These are phyloP conservation scores for Cornus florida DNA, from an alignment of 148 eudicot genomes.

Conservation along the genomic window DNA sequence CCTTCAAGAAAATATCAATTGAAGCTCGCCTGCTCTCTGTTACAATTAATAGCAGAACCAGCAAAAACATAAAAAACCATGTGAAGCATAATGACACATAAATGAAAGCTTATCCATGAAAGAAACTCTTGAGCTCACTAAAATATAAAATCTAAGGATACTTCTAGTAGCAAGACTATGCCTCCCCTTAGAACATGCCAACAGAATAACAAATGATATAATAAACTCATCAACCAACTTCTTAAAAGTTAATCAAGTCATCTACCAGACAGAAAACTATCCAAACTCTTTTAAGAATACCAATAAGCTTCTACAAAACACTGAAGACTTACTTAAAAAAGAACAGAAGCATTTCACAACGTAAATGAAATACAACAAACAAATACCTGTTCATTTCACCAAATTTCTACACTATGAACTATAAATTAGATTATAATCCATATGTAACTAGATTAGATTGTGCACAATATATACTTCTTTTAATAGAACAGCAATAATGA, in stretches of 20 bases:
- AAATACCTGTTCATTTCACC: not conserved
- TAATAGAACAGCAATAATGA: not conserved
- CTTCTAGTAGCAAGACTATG: not conserved
- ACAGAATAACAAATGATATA: no score
- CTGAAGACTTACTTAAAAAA: no score
- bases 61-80: not conserved
- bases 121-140: not conserved
- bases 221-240: no score
- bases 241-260: no score
- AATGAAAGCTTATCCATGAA: not conserved
- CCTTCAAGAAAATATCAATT: slow-evolving; percentile 83
- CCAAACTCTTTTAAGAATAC: not conserved
- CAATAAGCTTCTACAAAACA: no score
- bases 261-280: no score
- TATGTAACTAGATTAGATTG: no score
- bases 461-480: not conserved
- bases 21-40: slow-evolving; percentile 90
- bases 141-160: not conserved
- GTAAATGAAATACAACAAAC: not conserved
- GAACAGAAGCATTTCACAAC: not conserved
- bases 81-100: not conserved
- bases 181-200: not conserved
- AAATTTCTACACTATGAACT: not conserved
- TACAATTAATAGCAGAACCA: slow-evolving; percentile 15
- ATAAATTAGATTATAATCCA: not conserved